Evolutionary conservation across 2,329 filamentous ascomycete species (phyloP).

Genomic region (Berkeleyomyces rouxiae): DNA sequence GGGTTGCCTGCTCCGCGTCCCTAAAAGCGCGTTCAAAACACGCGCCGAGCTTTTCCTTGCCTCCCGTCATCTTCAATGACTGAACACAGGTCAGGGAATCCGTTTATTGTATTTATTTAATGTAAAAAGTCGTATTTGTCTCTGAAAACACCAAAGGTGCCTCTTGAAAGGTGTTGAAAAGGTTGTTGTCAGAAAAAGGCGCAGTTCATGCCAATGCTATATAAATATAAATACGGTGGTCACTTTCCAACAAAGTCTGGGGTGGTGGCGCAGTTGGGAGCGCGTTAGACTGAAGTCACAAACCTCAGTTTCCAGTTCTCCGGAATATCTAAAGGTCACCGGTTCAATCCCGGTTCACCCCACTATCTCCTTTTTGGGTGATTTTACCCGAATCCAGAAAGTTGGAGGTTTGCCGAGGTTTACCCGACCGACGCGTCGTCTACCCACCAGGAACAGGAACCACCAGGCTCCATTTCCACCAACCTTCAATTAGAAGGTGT

Average conservation of each 20-base stretch:
- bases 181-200: too few relatives aligned
- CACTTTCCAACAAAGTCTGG: background rate
- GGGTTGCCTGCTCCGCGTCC: too few relatives aligned
- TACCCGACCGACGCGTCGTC: background rate
- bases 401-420: background rate
- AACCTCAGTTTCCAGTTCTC: constrained; percentile 8
- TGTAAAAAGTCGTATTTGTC: too few relatives aligned
- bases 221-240: background rate
- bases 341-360: constrained; percentile 14
- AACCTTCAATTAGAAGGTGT: constrained; percentile 2
- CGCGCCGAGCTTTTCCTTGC: too few relatives aligned
- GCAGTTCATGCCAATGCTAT: background rate
- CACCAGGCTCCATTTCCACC: background rate
- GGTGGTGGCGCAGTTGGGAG: constrained; percentile 14
- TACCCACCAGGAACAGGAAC: background rate
- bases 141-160: too few relatives aligned
- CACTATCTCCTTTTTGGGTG: background rate
- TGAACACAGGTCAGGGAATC: too few relatives aligned
- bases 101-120: too few relatives aligned
- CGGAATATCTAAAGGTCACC: constrained; percentile 13
- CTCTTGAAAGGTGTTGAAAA: too few relatives aligned
- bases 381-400: background rate
- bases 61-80: too few relatives aligned
- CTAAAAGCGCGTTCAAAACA: too few relatives aligned
- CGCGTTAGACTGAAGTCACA: constrained; percentile 14